A percentile compares a stretch with the other conserved stretches of the same genome.
These are phyloP conservation scores for Aspergillus sp. DNA, from an alignment of 2,329 filamentous ascomycete genomes.

Conservation along the genomic window DNA sequence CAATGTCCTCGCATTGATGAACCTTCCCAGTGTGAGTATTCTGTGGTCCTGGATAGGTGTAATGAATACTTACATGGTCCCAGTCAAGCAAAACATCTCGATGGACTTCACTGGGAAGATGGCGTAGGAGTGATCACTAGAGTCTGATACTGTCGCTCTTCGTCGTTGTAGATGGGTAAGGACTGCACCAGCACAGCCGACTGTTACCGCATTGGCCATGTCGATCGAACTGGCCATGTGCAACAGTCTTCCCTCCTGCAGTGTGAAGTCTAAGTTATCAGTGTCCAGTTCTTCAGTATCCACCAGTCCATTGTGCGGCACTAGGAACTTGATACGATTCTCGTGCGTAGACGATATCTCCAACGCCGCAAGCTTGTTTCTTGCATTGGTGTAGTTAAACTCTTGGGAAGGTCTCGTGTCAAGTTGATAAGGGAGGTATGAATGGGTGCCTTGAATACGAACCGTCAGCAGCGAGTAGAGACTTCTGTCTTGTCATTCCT, in stretches of 20 bases:
- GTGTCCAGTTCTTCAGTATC: slow-evolving; percentile 38
- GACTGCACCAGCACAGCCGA: slow-evolving; percentile 85
- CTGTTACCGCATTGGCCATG: slow-evolving; percentile 68
- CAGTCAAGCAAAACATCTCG: slow-evolving; percentile 70
- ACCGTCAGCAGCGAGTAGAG: background rate
- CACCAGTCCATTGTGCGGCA: slow-evolving; percentile 56
- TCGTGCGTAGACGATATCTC: slow-evolving; percentile 50
- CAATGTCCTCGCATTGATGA: slow-evolving; percentile 77
- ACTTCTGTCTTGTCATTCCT: slow-evolving; percentile 11
- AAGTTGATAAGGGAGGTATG: slow-evolving; percentile 58
- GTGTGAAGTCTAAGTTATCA: slow-evolving; percentile 47
- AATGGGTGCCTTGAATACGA: slow-evolving; percentile 44
- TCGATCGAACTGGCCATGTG: slow-evolving; percentile 69
- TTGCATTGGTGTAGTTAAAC: slow-evolving; percentile 67
- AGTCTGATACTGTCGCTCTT: slow-evolving; percentile 60
- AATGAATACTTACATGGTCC: slow-evolving; percentile 53
- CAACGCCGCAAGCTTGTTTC: slow-evolving; percentile 62
- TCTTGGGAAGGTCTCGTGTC: slow-evolving; percentile 69
- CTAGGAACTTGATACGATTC: slow-evolving; percentile 55
- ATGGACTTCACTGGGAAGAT: slow-evolving; percentile 62
- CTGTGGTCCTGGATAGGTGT: background rate
- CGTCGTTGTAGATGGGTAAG: slow-evolving; percentile 74
- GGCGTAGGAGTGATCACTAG: slow-evolving; percentile 55
- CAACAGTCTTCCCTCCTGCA: slow-evolving; percentile 62
- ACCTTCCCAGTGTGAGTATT: slow-evolving; percentile 51